A percentile compares a stretch with the other conserved stretches of the same genome.
phyloP scores from a whole-genome alignment of 1,139 yeast genomes.

The Geotrichum histeridarum region DNA sequence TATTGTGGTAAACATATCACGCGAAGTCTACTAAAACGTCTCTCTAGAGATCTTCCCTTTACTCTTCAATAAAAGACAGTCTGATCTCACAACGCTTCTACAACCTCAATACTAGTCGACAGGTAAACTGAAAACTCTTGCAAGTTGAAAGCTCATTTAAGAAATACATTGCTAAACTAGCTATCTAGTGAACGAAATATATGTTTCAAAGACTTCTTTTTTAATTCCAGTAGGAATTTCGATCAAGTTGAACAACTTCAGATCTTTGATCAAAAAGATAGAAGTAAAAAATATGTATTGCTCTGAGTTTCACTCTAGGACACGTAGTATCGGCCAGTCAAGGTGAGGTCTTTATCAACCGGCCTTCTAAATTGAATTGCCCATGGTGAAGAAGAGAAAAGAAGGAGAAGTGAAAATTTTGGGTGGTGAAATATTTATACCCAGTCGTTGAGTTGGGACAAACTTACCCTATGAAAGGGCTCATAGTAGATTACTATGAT shows the following conservation, averaged over 20 bases:
- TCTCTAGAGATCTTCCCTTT: too few relatives aligned
- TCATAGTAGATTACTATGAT: too few relatives aligned
- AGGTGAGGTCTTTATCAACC: slow-evolving; percentile 13
- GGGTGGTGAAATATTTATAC: too few relatives aligned
- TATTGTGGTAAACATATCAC: too few relatives aligned
- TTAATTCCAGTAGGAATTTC: slow-evolving; percentile 15
- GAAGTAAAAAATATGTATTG: slow-evolving; percentile 20
- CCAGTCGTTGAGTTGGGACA: too few relatives aligned
- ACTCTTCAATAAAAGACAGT: too few relatives aligned
- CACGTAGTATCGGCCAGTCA: slow-evolving; percentile 19
- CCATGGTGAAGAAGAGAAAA: slow-evolving; percentile 10
- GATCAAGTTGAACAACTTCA: slow-evolving; percentile 5
- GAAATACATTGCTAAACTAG: neutral
- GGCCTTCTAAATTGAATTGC: slow-evolving; percentile 12
- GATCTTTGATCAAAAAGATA: slow-evolving; percentile 10
- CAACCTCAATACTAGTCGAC: too few relatives aligned
- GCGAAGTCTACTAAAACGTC: too few relatives aligned
- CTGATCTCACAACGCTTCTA: too few relatives aligned
- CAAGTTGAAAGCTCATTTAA: too few relatives aligned
- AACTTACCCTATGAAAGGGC: too few relatives aligned
- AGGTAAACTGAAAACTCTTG: too few relatives aligned
- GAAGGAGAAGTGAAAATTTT: neutral
- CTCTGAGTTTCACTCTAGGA: slow-evolving; percentile 18
- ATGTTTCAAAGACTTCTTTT: slow-evolving; percentile 21
- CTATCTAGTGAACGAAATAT: neutral